Evolutionary conservation across 371 early-diverging fungal genomes (phyloP).

Genomic region (Rhizopus delemar): DNA sequence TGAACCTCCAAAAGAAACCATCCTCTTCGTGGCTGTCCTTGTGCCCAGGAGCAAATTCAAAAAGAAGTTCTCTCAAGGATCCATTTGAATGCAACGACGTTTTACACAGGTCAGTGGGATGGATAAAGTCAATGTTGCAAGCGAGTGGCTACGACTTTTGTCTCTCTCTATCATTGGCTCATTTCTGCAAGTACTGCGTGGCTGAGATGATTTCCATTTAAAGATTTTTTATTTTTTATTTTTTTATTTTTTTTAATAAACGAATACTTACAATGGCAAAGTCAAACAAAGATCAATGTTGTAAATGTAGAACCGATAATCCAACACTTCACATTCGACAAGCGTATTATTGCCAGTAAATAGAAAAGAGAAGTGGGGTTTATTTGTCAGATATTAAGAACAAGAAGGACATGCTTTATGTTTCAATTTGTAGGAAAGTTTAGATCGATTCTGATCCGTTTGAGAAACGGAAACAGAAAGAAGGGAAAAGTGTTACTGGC

Average conservation of each 20-base stretch:
- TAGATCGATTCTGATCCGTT: slow-evolving; percentile 53
- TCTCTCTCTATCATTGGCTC: too few relatives aligned
- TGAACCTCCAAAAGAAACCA: too few relatives aligned
- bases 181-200: not conserved
- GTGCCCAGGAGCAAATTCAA: too few relatives aligned
- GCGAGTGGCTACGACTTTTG: too few relatives aligned
- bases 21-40: too few relatives aligned
- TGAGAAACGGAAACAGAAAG: slow-evolving; percentile 29
- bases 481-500: slow-evolving; percentile 69
- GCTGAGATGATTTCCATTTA: not conserved
- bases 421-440: slow-evolving; percentile 68
- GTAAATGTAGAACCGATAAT: slow-evolving; percentile 74
- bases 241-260: not conserved
- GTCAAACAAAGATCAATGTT: slow-evolving; percentile 40
- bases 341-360: slow-evolving; percentile 78
- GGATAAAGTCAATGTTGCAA: too few relatives aligned
- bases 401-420: slow-evolving; percentile 59
- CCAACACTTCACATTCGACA: slow-evolving; percentile 71
- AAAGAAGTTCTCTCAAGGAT: too few relatives aligned
- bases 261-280: not conserved
- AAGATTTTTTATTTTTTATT: not conserved
- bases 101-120: too few relatives aligned
- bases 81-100: too few relatives aligned
- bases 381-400: not conserved
- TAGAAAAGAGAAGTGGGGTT: not conserved